phyloP scores from a whole-genome alignment of 495 filamentous ascomycete species.

The Penicillium flavigenum region DNA sequence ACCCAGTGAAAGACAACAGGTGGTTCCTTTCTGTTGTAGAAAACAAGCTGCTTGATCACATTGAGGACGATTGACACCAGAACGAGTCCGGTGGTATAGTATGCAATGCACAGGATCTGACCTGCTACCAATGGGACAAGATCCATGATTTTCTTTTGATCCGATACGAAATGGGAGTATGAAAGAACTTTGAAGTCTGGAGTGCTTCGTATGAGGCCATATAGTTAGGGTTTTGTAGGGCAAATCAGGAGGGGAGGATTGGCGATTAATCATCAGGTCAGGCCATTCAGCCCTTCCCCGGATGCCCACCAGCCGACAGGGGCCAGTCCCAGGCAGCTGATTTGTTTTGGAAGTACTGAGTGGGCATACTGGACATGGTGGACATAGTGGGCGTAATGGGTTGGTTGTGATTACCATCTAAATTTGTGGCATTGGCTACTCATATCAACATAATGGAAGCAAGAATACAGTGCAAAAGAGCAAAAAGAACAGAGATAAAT shows the following conservation, averaged over 20 bases:
- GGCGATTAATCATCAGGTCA: conserved; percentile 25
- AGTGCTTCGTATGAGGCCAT: neutral
- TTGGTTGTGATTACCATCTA: neutral
- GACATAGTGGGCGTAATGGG: neutral
- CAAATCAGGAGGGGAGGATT: conserved; percentile 25
- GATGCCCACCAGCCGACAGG: conserved; percentile 12
- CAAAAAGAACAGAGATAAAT: conserved; percentile 1
- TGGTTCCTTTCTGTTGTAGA: conserved; percentile 70
- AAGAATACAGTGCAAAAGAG: neutral
- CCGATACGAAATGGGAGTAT: neutral
- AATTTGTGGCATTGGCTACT: conserved; percentile 5
- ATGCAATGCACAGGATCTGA: conserved; percentile 23
- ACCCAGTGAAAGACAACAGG: conserved; percentile 84
- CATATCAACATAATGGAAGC: conserved; percentile 2
- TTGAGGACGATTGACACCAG: conserved; percentile 61
- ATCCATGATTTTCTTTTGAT: conserved; percentile 20
- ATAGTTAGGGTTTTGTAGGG: conserved; percentile 11
- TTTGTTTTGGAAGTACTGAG: neutral
- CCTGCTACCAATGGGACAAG: conserved; percentile 20
- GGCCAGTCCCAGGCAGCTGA: conserved; percentile 10
- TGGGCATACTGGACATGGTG: neutral
- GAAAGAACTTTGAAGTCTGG: neutral
- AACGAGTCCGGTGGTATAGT: conserved; percentile 28
- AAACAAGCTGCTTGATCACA: conserved; percentile 65
- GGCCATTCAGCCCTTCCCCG: conserved; percentile 3